Base-by-base conservation (phyloP, 306 rosid species). In the Acacia confusa region DNA sequence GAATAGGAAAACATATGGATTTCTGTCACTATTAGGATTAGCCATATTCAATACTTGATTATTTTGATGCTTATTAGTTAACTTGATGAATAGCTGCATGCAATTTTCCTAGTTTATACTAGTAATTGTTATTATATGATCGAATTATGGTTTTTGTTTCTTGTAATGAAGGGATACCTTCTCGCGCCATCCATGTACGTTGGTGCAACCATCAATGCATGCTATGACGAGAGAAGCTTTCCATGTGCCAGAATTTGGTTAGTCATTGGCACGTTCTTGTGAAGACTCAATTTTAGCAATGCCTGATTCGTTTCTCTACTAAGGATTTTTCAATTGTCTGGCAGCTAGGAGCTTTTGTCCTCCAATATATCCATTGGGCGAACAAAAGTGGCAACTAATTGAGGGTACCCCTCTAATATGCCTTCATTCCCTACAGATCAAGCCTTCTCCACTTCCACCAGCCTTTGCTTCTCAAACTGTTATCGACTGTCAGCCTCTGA, bases 401-500 rank as follows among this genome's bases (percentile, higher is more conserved):
- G 83, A 83, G 79, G 92, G 86, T 72, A 91, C 89, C 75, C 98
- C 99, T 88, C 80, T 95, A 69, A 74, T 95, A 30, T 85, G 90
- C 83, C 90, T 95, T 77, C 90, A 92, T 85, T 86, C 98, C 84
- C 88, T 93, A 72, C 97, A 90, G 87, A 78, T 86, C 64, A 79
- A 89, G 78, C 99, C 99, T 74, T 90, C 94, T 67, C 97, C 97
- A 43, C 86, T 86, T 65, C 98, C 99, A 65, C 97, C 99, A 79
- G 83, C 79, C 70, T 86, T 93, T 91, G 93, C 99, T 75, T 84
- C 97, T 83, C 93, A 93, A 84, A 95, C 97, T 47, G 99, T 91
- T 65, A 89, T 95, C 76, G 86, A 89, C 65, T 93, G 98, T 88
- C 94, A 93, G 80, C 98, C 98, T 73, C 88, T 95, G 74, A 88